Base-by-base conservation (phyloP, 2,329 filamentous ascomycete genomes). In the Didymella keratinophila region DNA sequence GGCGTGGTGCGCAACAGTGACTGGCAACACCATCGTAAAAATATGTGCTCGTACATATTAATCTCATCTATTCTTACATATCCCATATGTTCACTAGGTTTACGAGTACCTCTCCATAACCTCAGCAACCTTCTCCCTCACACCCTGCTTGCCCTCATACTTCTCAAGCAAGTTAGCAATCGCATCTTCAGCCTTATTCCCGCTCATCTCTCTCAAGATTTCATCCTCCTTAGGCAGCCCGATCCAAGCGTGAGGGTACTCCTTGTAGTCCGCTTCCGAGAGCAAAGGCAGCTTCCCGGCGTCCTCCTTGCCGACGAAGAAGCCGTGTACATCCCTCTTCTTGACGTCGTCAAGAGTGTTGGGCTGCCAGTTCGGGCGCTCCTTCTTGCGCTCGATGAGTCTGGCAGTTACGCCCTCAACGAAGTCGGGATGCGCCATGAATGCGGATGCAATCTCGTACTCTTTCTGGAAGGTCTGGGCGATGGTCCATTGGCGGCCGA, bases 401-500 rank as follows among this genome's bases (percentile, higher is more conserved):
- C 89, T 85, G 23, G 92, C 89, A 50, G 87, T 87, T n/a, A 99
- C 94, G 52, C 95, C 95, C 79, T 96, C 92, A 42, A 88, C 88
- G 72, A 99, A 99, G 78, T 99, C 95, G 4, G 87, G 90, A 75
- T 95, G 89, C 56, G 84, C 83, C 94, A 99, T 98, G 81, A 99
- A 98, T 63, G 87, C 86, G 58, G 84, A 81, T 2, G 94, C 93
- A 59, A 99, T 92, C 72, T 89, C 84, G 78, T 95, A 86, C 81
- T 99, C 95, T 63, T 87, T 87, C 73, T 88, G 83, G 83, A 98
- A 99, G 0, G 94, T 88, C 78, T 97, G 86, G 16, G 85, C 81
- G 69, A 99, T 97, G 63, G 84, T 83, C 95, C 95, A 98, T 32
- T 82, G 73, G 66, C 81, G 79, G 60, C 91, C 92, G 47, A 90